A percentile compares a stretch with the other conserved stretches of the same genome.
These are phyloP conservation scores for Trichosporon asahii DNA, from an alignment of 1,284 basidiomycete species.

Conservation along the genomic window DNA sequence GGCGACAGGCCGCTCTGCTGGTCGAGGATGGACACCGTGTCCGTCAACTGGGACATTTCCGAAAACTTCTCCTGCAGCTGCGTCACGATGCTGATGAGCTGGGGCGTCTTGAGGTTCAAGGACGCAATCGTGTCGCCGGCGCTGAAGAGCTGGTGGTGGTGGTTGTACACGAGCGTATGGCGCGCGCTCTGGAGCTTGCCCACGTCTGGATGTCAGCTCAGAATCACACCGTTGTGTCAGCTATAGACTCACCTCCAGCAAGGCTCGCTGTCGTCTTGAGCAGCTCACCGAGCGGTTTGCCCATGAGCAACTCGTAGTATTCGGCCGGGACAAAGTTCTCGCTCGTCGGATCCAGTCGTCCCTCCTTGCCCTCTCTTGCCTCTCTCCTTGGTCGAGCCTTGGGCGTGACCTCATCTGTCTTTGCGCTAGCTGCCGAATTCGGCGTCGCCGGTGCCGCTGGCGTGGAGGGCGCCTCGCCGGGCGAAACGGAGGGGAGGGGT, in stretches of 20 bases:
- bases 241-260: conserved; percentile 37
- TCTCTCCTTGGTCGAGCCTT: background rate
- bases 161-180: conserved; percentile 51
- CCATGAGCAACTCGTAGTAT: conserved; percentile 47
- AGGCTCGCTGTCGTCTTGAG: conserved; percentile 38
- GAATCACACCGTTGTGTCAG: no score
- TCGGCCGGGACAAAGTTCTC: conserved; percentile 36
- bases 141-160: conserved; percentile 52
- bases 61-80: conserved; percentile 48
- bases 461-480: background rate
- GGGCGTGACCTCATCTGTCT: background rate
- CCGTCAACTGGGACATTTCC: conserved; percentile 47
- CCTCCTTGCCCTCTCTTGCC: background rate
- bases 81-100: conserved; percentile 48
- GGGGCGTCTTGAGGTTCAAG: conserved; percentile 49
- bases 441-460: conserved; percentile 6
- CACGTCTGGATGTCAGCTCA: conserved; percentile 37
- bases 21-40: conserved; percentile 36
- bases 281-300: conserved; percentile 36
- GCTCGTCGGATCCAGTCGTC: background rate
- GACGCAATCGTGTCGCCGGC: conserved; percentile 50
- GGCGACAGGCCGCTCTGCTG: background rate
- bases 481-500: background rate
- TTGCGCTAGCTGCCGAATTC: background rate
- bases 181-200: conserved; percentile 45